phyloP scores from a whole-genome alignment of 371 early-diverging fungal genomes.

The Chytridium lagenaria region DNA sequence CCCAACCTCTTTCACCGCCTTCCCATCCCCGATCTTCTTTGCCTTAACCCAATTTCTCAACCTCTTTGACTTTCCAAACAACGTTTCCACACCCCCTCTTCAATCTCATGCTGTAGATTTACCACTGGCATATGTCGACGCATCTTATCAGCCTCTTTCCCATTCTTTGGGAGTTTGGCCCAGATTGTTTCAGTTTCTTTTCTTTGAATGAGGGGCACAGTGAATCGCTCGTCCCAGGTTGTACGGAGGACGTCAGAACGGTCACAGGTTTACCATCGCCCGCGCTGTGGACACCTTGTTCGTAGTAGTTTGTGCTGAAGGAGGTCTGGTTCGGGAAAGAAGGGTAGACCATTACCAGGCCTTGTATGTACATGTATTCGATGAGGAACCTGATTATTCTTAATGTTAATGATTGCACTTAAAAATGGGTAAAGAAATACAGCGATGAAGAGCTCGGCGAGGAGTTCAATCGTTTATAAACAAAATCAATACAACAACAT shows the following conservation, averaged over 20 bases:
- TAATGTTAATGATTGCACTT: slow-evolving; percentile 6
- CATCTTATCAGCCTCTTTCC: background rate
- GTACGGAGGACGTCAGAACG: slow-evolving; percentile 34
- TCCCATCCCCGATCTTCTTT: background rate
- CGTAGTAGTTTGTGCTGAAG: slow-evolving; percentile 48
- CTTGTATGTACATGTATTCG: slow-evolving; percentile 38
- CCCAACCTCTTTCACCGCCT: slow-evolving; percentile 1
- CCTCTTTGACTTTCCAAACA: background rate
- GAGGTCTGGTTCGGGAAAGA: slow-evolving; percentile 37
- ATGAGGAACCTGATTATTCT: slow-evolving; percentile 33
- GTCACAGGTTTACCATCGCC: slow-evolving; percentile 17
- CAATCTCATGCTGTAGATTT: slow-evolving; percentile 13
- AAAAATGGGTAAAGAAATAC: background rate
- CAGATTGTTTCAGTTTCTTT: slow-evolving; percentile 6
- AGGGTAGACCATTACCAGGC: slow-evolving; percentile 36
- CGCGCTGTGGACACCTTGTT: slow-evolving; percentile 44
- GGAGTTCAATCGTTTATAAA: no score
- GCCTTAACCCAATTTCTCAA: background rate
- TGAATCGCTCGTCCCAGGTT: slow-evolving; percentile 34
- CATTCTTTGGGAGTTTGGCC: background rate
- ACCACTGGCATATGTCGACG: background rate
- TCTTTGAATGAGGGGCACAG: slow-evolving; percentile 34
- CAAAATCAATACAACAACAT: no score
- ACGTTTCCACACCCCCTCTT: background rate
- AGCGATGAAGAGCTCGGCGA: no score